Evolutionary conservation across 1,284 basidiomycete species (phyloP).

Genomic region (Psilocybe mexicana): DNA sequence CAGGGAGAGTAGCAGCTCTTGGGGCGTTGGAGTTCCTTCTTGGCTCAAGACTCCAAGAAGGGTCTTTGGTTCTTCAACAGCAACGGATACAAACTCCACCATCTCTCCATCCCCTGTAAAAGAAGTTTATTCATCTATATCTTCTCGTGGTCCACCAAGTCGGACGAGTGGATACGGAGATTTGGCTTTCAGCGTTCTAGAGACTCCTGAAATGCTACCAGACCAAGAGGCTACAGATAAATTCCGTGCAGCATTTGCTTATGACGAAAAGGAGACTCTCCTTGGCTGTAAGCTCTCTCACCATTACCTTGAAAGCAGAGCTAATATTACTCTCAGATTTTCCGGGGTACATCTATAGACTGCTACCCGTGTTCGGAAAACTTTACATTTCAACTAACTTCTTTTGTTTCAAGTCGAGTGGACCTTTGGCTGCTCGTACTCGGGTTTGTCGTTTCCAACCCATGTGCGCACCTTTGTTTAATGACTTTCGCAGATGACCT

Average conservation of each 20-base stretch:
- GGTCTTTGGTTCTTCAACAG: constrained; percentile 37
- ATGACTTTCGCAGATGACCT: constrained; percentile 72
- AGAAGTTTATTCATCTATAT: constrained; percentile 58
- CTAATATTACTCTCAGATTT: constrained; percentile 60
- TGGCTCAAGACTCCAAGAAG: constrained; percentile 67
- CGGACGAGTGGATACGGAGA: constrained; percentile 49
- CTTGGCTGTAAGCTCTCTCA: constrained; percentile 70
- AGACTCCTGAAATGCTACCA: constrained; percentile 59
- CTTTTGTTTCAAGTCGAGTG: constrained; percentile 88
- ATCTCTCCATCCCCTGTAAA: constrained; percentile 35
- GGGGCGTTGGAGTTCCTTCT: constrained; percentile 66
- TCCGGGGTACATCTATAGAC: constrained; percentile 82
- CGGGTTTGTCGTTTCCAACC: constrained; percentile 49
- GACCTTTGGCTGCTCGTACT: constrained; percentile 73
- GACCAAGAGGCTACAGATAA: constrained; percentile 73
- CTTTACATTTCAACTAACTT: constrained; percentile 87
- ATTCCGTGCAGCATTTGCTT: constrained; percentile 78
- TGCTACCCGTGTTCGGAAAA: constrained; percentile 83
- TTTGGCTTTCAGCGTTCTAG: constrained; percentile 74
- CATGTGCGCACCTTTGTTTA: constrained; percentile 3
- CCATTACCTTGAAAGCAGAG: neutral
- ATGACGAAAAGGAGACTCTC: constrained; percentile 84
- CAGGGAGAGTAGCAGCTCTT: constrained; percentile 48
- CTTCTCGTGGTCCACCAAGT: constrained; percentile 32
- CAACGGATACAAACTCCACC: constrained; percentile 24